Evolutionary conservation across 768 basidiomycete genomes (phyloP).

Genomic region (Sporobolomyces phaffii): DNA sequence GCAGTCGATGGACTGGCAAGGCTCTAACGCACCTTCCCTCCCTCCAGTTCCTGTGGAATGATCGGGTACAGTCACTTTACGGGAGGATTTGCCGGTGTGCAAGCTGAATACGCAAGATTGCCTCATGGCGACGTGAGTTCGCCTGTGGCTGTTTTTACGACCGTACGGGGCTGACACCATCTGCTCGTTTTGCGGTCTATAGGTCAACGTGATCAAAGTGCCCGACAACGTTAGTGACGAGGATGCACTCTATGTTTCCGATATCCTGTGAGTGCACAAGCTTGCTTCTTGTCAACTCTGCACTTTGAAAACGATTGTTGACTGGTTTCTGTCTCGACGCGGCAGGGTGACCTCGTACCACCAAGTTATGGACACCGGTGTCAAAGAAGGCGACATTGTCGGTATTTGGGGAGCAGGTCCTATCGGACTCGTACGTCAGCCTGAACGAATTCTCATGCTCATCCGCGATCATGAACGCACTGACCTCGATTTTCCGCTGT

Average conservation of each 20-base stretch:
- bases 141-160: background rate
- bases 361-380: slow-evolving; percentile 64
- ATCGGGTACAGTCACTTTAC: slow-evolving; percentile 50
- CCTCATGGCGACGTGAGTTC: slow-evolving; percentile 55
- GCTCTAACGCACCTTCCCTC: no score
- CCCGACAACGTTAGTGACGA: slow-evolving; percentile 64
- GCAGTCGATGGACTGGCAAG: no score
- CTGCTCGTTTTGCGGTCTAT: background rate
- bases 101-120: slow-evolving; percentile 68
- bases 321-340: no score
- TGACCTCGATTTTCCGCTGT: no score
- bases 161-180: background rate
- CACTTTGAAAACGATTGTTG: no score
- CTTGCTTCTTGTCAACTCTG: no score
- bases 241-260: slow-evolving; percentile 49
- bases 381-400: slow-evolving; percentile 60
- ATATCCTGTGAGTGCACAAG: slow-evolving; percentile 42
- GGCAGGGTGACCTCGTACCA: slow-evolving; percentile 65
- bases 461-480: background rate
- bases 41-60: slow-evolving; percentile 51
- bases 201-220: slow-evolving; percentile 63
- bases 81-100: slow-evolving; percentile 56
- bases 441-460: background rate
- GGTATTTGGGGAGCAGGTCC: slow-evolving; percentile 38
- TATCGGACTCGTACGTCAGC: slow-evolving; percentile 13